Percentiles rank a stretch among this genome's conserved stretches.
These are phyloP conservation scores for Clonostachys rhizophaga DNA, from an alignment of 2,329 filamentous ascomycete genomes.

Conservation along the genomic window DNA sequence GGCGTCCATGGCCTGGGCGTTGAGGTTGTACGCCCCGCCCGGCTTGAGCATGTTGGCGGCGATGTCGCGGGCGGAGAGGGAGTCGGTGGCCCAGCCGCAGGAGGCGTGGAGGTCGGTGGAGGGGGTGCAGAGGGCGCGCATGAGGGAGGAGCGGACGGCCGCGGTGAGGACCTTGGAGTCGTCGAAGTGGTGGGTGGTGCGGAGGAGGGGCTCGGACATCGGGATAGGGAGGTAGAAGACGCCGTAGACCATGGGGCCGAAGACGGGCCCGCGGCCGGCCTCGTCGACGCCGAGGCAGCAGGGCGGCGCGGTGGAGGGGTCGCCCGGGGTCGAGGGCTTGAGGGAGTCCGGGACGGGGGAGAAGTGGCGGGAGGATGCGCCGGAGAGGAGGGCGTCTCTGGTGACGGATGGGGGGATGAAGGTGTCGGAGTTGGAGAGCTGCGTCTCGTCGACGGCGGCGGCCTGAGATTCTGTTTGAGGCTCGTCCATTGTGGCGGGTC, in stretches of 20 bases:
- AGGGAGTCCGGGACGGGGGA: conserved; percentile 63
- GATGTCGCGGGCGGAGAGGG: conserved; percentile 82
- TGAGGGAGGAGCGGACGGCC: conserved; percentile 67
- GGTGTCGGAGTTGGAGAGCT: conserved; percentile 11
- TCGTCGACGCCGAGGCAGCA: conserved; percentile 90
- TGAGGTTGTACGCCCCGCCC: conserved; percentile 72
- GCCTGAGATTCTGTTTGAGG: neutral
- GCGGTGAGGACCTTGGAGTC: conserved; percentile 91
- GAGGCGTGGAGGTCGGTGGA: conserved; percentile 37
- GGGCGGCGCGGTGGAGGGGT: conserved; percentile 22
- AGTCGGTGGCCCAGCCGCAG: conserved; percentile 80
- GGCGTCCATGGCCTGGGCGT: conserved; percentile 91
- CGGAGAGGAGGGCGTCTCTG: conserved; percentile 48
- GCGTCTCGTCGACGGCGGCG: conserved; percentile 8
- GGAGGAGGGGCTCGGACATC: conserved; percentile 68
- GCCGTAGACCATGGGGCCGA: conserved; percentile 74
- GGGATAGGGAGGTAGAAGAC: conserved; percentile 72
- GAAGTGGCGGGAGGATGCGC: conserved; percentile 68
- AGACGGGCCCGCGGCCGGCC: conserved; percentile 88
- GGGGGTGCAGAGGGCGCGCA: conserved; percentile 65
- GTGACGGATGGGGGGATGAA: conserved; percentile 71
- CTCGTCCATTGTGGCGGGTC: too few relatives aligned
- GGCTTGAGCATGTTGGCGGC: conserved; percentile 71
- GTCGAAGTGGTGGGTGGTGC: conserved; percentile 79
- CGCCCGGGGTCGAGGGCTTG: conserved; percentile 30